Conservation (phyloP, 208 protist genomes). For the Vickermania spadyakhi region DNA sequence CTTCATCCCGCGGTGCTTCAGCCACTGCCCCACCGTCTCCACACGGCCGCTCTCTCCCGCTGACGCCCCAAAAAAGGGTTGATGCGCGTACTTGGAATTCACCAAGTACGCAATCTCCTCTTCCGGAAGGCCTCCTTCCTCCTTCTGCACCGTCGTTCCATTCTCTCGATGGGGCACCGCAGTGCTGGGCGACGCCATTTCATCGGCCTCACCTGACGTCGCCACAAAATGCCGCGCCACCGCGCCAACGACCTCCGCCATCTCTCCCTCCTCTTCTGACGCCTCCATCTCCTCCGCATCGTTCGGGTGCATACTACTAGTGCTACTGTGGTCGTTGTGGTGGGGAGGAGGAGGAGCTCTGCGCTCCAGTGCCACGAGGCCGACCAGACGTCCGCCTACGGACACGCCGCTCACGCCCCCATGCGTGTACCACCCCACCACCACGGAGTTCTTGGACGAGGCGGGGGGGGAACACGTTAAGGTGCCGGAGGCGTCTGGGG, state of each 20-base stretch:
- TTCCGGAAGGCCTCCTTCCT: conserved; percentile 19
- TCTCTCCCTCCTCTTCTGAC: too few species aligned
- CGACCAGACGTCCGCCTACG: conserved; percentile 72
- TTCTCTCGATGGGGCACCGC: too few species aligned
- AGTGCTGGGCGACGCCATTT: too few species aligned
- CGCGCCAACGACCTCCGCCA: conserved; percentile 34
- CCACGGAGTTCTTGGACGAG: too few species aligned
- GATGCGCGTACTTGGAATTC: conserved; percentile 32
- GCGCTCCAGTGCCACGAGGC: conserved; percentile 46
- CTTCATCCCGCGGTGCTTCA: conserved; percentile 62
- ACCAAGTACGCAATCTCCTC: not conserved
- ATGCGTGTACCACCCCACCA: conserved; percentile 74
- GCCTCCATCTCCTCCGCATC: conserved; percentile 17
- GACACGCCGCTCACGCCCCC: conserved; percentile 31
- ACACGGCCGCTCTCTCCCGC: not conserved
- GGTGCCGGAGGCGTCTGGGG: too few species aligned
- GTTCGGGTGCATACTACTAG: not conserved
- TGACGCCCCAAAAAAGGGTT: conserved; percentile 73
- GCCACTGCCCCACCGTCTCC: conserved; percentile 78
- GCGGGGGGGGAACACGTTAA: too few species aligned
- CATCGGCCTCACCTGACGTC: conserved; percentile 23
- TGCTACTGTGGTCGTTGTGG: too few species aligned
- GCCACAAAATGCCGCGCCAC: conserved; percentile 80
- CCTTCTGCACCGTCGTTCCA: conserved; percentile 2
- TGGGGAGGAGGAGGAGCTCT: too few species aligned